Conservation (phyloP, 768 basidiomycete genomes). For the Mycena capillaripes region DNA sequence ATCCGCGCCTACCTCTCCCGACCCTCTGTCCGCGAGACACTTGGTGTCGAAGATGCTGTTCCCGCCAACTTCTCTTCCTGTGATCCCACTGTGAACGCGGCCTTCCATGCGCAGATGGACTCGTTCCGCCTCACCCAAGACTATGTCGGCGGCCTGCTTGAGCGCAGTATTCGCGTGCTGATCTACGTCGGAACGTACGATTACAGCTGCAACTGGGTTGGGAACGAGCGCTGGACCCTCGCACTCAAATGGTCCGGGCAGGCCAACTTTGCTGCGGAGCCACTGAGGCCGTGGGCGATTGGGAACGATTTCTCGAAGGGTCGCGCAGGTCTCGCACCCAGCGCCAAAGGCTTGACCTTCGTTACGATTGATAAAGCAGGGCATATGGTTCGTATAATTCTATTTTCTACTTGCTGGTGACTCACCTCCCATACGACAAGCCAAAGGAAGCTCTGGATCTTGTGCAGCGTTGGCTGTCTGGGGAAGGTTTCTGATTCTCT, state of each 20-base stretch:
- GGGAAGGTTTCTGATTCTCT: conserved; percentile 32
- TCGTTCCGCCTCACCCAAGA: conserved; percentile 58
- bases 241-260: conserved; percentile 80
- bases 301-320: conserved; percentile 8
- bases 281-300: conserved; percentile 45
- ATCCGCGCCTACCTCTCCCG: conserved; percentile 66
- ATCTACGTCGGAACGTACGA: conserved; percentile 81
- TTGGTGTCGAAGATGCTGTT: conserved; percentile 63
- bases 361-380: conserved; percentile 64
- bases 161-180: conserved; percentile 76
- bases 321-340: conserved; percentile 15
- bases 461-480: conserved; percentile 60
- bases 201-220: conserved; percentile 84
- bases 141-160: conserved; percentile 74
- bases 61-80: conserved; percentile 57
- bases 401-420: too few relatives aligned
- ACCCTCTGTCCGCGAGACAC: conserved; percentile 56
- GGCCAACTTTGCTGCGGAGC: conserved; percentile 53
- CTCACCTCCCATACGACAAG: conserved; percentile 73
- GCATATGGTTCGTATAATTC: conserved; percentile 69
- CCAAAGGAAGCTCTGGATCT: conserved; percentile 64
- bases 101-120: conserved; percentile 65
- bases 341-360: conserved; percentile 28
- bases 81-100: conserved; percentile 56
- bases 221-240: conserved; percentile 80